phyloP scores from a whole-genome alignment of 1,284 basidiomycete species.

The Stygiomarasmius scandens region DNA sequence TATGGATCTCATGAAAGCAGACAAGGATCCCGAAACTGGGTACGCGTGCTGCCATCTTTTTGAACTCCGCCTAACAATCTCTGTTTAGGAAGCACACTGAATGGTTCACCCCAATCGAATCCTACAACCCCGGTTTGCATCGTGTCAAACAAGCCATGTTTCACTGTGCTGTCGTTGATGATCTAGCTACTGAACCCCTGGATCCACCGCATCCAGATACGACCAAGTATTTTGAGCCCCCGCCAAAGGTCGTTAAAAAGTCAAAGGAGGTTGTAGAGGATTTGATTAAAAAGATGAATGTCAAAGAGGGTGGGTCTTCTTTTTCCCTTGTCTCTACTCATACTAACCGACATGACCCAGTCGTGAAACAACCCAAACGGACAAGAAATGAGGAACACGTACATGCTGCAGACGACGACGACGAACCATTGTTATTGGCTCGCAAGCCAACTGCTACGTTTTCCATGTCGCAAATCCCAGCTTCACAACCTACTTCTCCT shows the following conservation, averaged over 20 bases:
- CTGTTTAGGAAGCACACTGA: slow-evolving; percentile 62
- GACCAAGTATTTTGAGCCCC: slow-evolving; percentile 82
- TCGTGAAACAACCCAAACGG: slow-evolving; percentile 56
- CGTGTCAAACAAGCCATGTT: slow-evolving; percentile 92
- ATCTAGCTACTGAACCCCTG: slow-evolving; percentile 74
- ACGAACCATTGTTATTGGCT: slow-evolving; percentile 62
- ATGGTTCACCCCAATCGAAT: slow-evolving; percentile 81
- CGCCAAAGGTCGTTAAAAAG: slow-evolving; percentile 64
- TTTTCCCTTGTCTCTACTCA: background rate
- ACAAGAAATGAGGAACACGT: slow-evolving; percentile 60
- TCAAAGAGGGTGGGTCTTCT: slow-evolving; percentile 65
- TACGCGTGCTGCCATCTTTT: no score
- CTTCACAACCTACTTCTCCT: slow-evolving; percentile 11
- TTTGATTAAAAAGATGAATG: slow-evolving; percentile 69
- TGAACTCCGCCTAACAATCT: no score
- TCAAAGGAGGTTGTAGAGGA: slow-evolving; percentile 58
- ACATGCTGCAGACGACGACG: slow-evolving; percentile 64
- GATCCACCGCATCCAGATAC: slow-evolving; percentile 86
- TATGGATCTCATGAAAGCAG: slow-evolving; percentile 83
- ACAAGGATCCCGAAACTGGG: slow-evolving; percentile 69
- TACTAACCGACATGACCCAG: slow-evolving; percentile 31
- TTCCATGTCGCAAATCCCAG: slow-evolving; percentile 20
- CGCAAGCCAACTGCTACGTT: slow-evolving; percentile 35
- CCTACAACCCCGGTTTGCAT: slow-evolving; percentile 90
- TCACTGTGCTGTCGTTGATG: slow-evolving; percentile 78